phyloP scores from a whole-genome alignment of 805 yeast genomes.

The Ogataea pini region DNA sequence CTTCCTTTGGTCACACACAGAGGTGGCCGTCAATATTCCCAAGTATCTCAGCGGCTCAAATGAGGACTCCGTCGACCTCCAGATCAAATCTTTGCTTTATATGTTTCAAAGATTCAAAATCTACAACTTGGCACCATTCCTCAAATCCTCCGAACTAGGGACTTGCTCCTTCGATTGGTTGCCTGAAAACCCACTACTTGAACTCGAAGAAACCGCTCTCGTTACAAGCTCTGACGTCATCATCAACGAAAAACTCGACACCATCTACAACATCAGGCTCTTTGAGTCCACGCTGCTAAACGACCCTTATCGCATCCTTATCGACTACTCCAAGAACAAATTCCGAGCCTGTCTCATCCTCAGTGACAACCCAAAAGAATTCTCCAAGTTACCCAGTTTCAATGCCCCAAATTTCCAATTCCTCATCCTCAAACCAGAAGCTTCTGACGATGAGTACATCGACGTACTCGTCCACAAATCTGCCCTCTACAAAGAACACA shows the following conservation, averaged over 20 bases:
- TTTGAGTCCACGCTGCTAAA: constrained; percentile 44
- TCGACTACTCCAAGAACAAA: constrained; percentile 67
- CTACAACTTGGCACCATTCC: constrained; percentile 44
- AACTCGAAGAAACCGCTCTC: constrained; percentile 6
- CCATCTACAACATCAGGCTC: constrained; percentile 48
- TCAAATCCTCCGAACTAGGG: constrained; percentile 34
- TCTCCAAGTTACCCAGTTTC: constrained; percentile 32
- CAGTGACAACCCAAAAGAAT: constrained; percentile 47
- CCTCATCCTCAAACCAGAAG: constrained; percentile 40
- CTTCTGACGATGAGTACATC: constrained; percentile 47
- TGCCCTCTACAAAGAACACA: constrained; percentile 60
- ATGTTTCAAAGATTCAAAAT: constrained; percentile 54
- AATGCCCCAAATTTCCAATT: constrained; percentile 36
- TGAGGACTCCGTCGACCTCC: constrained; percentile 63
- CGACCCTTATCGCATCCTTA: constrained; percentile 65
- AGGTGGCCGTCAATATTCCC: constrained; percentile 48
- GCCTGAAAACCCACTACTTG: constrained; percentile 5
- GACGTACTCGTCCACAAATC: constrained; percentile 44
- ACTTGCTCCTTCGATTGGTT: constrained; percentile 27
- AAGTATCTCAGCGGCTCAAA: constrained; percentile 44
- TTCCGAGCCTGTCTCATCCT: constrained; percentile 62
- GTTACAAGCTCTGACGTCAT: constrained; percentile 17
- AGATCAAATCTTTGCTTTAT: constrained; percentile 58
- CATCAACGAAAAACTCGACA: constrained; percentile 49
- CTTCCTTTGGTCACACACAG: constrained; percentile 38